phyloP scores from a whole-genome alignment of 805 yeast species.

The Pichia thaimueangensis region DNA sequence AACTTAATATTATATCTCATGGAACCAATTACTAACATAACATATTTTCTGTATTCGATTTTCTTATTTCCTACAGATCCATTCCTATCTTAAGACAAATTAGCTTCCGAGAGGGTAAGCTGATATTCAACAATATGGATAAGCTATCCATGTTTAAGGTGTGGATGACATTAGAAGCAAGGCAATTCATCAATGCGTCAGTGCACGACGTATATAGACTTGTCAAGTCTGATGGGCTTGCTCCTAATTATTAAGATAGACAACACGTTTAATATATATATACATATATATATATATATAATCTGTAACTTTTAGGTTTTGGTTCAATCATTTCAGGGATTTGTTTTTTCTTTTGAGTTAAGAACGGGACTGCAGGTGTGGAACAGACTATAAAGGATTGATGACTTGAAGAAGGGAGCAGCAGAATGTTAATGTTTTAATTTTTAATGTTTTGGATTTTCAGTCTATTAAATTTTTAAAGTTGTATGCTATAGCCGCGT shows the following conservation, averaged over 20 bases:
- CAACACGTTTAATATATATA: neutral
- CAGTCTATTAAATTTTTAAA: too few species aligned
- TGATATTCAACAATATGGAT: constrained; percentile 48
- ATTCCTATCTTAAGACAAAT: constrained; percentile 79
- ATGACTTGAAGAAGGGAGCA: too few species aligned
- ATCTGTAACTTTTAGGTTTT: too few species aligned
- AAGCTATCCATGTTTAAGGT: constrained; percentile 79
- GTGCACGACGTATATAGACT: constrained; percentile 63
- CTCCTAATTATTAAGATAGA: constrained; percentile 63
- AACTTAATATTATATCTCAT: too few species aligned
- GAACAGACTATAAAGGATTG: too few species aligned
- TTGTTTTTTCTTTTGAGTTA: too few species aligned
- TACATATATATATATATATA: too few species aligned
- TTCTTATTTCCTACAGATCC: constrained; percentile 39
- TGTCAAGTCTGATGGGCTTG: constrained; percentile 57
- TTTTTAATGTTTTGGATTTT: too few species aligned
- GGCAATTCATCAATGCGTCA: constrained; percentile 80
- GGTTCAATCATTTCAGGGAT: too few species aligned
- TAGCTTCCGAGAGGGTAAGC: constrained; percentile 63
- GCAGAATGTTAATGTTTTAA: too few species aligned
- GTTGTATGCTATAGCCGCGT: too few species aligned
- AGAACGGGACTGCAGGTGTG: too few species aligned
- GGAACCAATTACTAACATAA: constrained; percentile 11
- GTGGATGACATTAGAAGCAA: constrained; percentile 84
- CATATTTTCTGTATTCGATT: neutral